Base-by-base conservation (phyloP, 768 basidiomycete genomes). In the Leccinum sublutescens region DNA sequence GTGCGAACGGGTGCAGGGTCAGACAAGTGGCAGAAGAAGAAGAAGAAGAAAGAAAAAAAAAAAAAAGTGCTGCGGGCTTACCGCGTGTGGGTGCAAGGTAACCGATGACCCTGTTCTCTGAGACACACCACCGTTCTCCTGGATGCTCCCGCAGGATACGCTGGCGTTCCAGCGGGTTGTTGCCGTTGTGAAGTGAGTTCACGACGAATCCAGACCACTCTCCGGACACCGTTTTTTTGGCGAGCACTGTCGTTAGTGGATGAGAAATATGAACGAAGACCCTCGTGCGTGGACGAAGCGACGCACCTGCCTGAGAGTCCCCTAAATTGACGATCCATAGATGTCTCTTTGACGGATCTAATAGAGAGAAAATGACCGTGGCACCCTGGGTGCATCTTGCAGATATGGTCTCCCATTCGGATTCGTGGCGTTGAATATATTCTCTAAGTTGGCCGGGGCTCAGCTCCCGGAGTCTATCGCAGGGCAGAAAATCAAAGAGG, bases 401-500 rank as follows among this genome's bases (percentile, higher is more conserved):
- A 56, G 72, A 72, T 45, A 72, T 66, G 11, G 60, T 61, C 53
- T 75, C 68, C 76, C 77, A 80, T 31, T 74, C 69, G 31, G 69
- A 69, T 52, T 74, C 71, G 58, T 72, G 67, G 53, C 70, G 71
- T 23, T 68, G 67, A 62, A 82, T 73, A 21, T 78, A 71, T 9
- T 77, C 66, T 63, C 77, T 75, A 56, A 82, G 71, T 63, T 73
- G 72, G 12, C 64, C 69, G 52, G 79, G 73, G 29, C 73, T 76
- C 60, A 82, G 64, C 36, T 71, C 69, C 74, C 57, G 27, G 11
- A 73, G 74, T 15, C 63, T 62, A 53, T 76, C 70, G 36, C 53
- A 61, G 0, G 84, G 80, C 55, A 82, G 76, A 53, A 85, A 65
- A 47, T 73, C 66, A 27, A 76, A 66, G 62, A 85, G 76, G 34